These are phyloP conservation scores for Ruellia speciosa DNA, from an alignment of 305 asterid species.

Conservation along the genomic window DNA sequence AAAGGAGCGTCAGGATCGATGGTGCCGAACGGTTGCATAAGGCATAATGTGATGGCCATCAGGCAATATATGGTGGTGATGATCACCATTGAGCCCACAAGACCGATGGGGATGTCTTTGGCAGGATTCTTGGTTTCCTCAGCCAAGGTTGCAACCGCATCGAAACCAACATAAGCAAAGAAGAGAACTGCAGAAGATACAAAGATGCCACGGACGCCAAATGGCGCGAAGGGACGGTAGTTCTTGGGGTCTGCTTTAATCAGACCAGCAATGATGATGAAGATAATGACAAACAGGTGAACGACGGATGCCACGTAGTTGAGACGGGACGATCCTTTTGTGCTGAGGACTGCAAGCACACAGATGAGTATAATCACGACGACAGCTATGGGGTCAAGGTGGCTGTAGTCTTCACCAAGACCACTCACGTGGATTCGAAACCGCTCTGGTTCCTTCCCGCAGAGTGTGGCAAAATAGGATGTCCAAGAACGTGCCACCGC, in stretches of 20 bases:
- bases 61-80: constrained; percentile 55
- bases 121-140: constrained; percentile 79
- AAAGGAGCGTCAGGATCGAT: constrained; percentile 63
- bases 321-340: constrained; percentile 67
- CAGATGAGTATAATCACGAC: constrained; percentile 42
- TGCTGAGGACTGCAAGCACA: constrained; percentile 50
- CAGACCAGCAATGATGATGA: constrained; percentile 58
- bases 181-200: constrained; percentile 67
- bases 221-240: constrained; percentile 42
- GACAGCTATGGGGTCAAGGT: constrained; percentile 75
- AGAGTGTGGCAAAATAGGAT: constrained; percentile 72
- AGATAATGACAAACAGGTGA: constrained; percentile 48
- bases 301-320: constrained; percentile 66
- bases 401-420: constrained; percentile 40
- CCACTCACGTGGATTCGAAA: constrained; percentile 45
- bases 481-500: constrained; percentile 96
- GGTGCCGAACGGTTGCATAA: constrained; percentile 51
- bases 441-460: constrained; percentile 36
- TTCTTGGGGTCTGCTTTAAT: constrained; percentile 49
- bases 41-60: constrained; percentile 52
- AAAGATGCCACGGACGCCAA: constrained; percentile 54
- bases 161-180: constrained; percentile 88
- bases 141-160: constrained; percentile 80
- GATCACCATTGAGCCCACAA: constrained; percentile 77
- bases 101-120: constrained; percentile 73